Evolutionary conservation across 768 basidiomycete genomes (phyloP), one percentile per base, ranked within the genome.

Genomic region (Leccinum rimulosum): DNA sequence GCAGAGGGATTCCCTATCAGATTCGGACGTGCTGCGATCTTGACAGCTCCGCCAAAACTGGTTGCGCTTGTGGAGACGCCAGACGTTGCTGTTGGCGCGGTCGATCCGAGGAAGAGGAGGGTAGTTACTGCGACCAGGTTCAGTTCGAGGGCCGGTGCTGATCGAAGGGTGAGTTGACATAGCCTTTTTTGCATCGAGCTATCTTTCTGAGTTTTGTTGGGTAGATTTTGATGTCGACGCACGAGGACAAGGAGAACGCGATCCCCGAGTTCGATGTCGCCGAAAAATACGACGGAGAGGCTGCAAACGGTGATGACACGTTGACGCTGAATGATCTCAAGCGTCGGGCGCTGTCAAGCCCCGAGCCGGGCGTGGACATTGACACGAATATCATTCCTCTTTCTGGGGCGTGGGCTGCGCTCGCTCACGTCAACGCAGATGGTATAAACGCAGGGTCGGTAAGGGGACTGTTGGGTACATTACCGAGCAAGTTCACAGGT

Each of bases 91-190:
- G 84, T 93, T 38, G 93, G 93, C 9, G 90, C 93, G 25, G 89
- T 94, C 9, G 93, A 95, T 71, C 85, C 91, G 17, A 78, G 81
- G 71, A 92, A 94, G 79, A 79, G 89, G 64, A 77, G 93, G 51
- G 90, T 95, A 1, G 88, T 93, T 14, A 93, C 91, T 55, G 89
- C 91, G 7, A 96, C 93, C 17, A 77, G 93, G 60, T 95, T 95
- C 69, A 93, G 92, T 69, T 87, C 89, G 25, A 78, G 94, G 57
- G 76, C 82, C 6, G 94, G 93, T 3, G 91, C 93, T 27, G 87
- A 91, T 75, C 79, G 93, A 52, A 80, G 89, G 77, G 93, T 93
- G 58, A 58, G 88, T 75, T 17, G 12, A 49, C 52, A 35, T 64
- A 15, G 15, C 12, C 55, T 22, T 30, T 50, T 7, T n/a, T 17